These are phyloP conservation scores for Arabidopsis lyrata DNA, from an alignment of 441 rosid species.

Conservation along the genomic window DNA sequence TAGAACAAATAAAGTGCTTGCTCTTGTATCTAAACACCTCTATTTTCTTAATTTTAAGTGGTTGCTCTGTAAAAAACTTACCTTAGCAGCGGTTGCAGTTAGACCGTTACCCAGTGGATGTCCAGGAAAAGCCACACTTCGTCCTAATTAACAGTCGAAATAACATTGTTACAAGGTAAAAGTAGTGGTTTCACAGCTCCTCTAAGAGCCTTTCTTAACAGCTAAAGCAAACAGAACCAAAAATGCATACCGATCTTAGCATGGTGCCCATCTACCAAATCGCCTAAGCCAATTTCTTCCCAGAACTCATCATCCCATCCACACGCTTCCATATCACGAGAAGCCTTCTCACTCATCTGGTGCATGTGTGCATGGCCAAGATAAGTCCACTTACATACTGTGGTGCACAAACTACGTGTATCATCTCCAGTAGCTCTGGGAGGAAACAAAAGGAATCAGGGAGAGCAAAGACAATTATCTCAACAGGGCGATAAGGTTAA, in stretches of 20 bases:
- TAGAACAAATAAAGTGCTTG: background rate
- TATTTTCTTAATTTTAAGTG: constrained; percentile 43
- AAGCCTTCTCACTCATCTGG: constrained; percentile 73
- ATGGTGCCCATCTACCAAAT: constrained; percentile 91
- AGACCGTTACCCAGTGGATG: constrained; percentile 95
- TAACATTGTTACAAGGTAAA: constrained; percentile 7
- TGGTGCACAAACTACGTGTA: constrained; percentile 93
- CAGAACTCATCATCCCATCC: constrained; percentile 99
- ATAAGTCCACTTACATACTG: constrained; percentile 98
- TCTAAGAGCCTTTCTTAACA: background rate
- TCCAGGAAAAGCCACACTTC: constrained; percentile 98
- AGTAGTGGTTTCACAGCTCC: constrained; percentile 1
- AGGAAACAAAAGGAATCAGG: constrained; percentile 34
- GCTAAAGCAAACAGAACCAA: constrained; percentile 1
- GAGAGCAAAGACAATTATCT: constrained; percentile 14
- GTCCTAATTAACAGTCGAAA: constrained; percentile 52
- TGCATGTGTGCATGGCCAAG: constrained; percentile 99
- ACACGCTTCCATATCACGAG: constrained; percentile 91
- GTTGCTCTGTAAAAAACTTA: constrained; percentile 56
- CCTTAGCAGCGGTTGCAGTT: constrained; percentile 89
- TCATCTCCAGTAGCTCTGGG: constrained; percentile 94
- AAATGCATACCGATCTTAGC: constrained; percentile 80
- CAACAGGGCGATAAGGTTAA: background rate
- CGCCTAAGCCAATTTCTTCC: constrained; percentile 98
- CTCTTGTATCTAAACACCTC: constrained; percentile 36